Evolutionary conservation across 345 rosid genomes (phyloP).

Genomic region (Camelina neglecta): DNA sequence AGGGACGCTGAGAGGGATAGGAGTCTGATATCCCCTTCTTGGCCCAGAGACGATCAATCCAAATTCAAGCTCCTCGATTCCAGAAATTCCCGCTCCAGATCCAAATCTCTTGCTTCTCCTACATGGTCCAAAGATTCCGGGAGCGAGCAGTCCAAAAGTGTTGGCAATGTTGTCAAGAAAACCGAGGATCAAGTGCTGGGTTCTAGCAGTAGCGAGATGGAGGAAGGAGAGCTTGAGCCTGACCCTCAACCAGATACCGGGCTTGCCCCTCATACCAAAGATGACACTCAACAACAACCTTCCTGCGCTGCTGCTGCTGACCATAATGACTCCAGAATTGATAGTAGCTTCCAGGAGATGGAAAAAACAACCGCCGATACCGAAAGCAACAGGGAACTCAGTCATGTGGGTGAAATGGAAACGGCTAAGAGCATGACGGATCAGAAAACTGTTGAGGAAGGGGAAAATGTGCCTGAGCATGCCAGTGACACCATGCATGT

Average conservation of each 20-base stretch:
- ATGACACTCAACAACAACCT: constrained; percentile 26
- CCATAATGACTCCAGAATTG: constrained; percentile 27
- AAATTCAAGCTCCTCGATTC: constrained; percentile 48
- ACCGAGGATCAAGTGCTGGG: constrained; percentile 53
- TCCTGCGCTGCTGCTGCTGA: constrained; percentile 22
- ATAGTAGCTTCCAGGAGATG: constrained; percentile 15
- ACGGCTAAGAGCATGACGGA: constrained; percentile 39
- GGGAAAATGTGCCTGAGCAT: constrained; percentile 41
- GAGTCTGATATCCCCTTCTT: constrained; percentile 57
- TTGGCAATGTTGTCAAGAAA: constrained; percentile 54
- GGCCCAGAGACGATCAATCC: constrained; percentile 57
- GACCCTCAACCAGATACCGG: constrained; percentile 45
- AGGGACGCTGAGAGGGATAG: constrained; percentile 49
- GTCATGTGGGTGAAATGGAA: constrained; percentile 34
- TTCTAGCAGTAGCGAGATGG: constrained; percentile 82
- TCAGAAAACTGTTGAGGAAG: constrained; percentile 41
- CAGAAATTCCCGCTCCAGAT: constrained; percentile 52
- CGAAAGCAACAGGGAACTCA: constrained; percentile 39
- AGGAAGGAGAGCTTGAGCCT: constrained; percentile 98
- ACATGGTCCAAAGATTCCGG: constrained; percentile 89
- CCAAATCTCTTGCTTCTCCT: constrained; percentile 64
- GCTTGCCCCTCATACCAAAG: constrained; percentile 21
- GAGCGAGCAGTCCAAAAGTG: constrained; percentile 70
- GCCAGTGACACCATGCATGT: constrained; percentile 43
- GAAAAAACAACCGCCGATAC: constrained; percentile 15